Evolutionary conservation across 805 yeast species (phyloP).

Genomic region (Nakazawaea anatomiae): DNA sequence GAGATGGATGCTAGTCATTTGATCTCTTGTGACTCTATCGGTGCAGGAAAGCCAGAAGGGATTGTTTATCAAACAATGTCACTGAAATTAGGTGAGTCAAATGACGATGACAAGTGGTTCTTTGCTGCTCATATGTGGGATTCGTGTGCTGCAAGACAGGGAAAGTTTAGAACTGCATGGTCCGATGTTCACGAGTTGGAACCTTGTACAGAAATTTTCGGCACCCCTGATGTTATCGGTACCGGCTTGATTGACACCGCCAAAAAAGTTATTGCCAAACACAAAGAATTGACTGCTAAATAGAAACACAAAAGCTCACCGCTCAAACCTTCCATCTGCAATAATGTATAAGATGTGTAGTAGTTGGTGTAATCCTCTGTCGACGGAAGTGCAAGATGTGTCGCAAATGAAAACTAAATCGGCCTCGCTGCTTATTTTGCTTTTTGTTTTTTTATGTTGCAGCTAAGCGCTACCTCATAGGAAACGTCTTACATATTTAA

Average conservation of each 20-base stretch:
- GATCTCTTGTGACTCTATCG: conserved; percentile 24
- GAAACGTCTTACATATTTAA: too few species aligned
- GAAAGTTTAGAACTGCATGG: conserved; percentile 26
- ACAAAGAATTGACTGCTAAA: conserved; percentile 8
- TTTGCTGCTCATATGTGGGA: conserved; percentile 30
- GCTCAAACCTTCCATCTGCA: too few species aligned
- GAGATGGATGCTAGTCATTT: conserved; percentile 23
- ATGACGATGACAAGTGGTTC: conserved; percentile 23
- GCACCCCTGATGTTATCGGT: conserved; percentile 23
- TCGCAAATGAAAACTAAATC: too few species aligned
- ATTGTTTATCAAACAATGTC: conserved; percentile 22
- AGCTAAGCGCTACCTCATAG: too few species aligned
- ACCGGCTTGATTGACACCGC: conserved; percentile 24
- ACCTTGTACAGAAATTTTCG: conserved; percentile 24
- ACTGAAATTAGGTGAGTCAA: conserved; percentile 18
- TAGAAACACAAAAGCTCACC: neutral
- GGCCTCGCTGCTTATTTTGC: too few species aligned
- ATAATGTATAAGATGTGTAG: too few species aligned
- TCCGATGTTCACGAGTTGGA: conserved; percentile 23
- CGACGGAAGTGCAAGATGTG: too few species aligned
- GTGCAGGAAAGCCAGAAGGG: conserved; percentile 24
- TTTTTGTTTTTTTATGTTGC: too few species aligned
- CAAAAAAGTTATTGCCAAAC: conserved; percentile 20
- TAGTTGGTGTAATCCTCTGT: too few species aligned
- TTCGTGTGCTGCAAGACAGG: conserved; percentile 24